Conservation (phyloP, 139 green algal species). For the Chlorella sp. region DNA sequence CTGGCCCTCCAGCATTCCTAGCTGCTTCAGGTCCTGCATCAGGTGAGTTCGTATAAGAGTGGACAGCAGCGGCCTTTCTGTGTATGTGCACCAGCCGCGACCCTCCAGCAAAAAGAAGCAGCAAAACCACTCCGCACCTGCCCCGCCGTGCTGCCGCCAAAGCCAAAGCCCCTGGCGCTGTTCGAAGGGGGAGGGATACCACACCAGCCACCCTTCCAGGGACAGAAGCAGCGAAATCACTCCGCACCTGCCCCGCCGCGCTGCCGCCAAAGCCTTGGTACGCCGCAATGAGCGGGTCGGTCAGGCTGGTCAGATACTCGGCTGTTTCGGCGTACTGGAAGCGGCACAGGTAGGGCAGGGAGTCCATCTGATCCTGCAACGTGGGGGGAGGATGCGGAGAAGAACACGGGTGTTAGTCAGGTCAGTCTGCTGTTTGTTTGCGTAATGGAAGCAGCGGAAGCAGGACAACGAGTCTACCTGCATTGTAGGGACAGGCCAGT, state of each 20-base stretch:
- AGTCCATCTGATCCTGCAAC: constrained; percentile 90
- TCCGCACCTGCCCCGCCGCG: background rate
- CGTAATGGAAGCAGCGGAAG: too few relatives aligned
- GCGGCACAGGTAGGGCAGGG: constrained; percentile 90
- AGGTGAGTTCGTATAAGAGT: too few relatives aligned
- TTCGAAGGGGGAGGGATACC: too few relatives aligned
- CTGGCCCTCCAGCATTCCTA: constrained; percentile 93
- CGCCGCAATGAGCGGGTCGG: constrained; percentile 28
- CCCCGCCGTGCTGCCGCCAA: background rate
- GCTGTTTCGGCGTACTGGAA: constrained; percentile 93
- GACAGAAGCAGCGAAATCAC: too few relatives aligned
- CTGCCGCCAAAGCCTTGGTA: background rate
- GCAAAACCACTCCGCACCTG: background rate
- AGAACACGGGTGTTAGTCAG: too few relatives aligned
- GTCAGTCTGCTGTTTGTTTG: too few relatives aligned
- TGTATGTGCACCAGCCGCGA: too few relatives aligned
- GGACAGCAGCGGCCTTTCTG: too few relatives aligned
- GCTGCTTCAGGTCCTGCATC: constrained; percentile 48
- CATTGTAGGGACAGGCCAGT: too few relatives aligned
- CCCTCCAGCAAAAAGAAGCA: background rate
- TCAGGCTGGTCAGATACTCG: constrained; percentile 66
- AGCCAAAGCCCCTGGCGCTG: background rate
- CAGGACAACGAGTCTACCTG: too few relatives aligned
- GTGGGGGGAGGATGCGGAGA: too few relatives aligned
- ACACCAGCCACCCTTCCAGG: too few relatives aligned